Percentiles rank a stretch among this genome's conserved stretches.
These are phyloP conservation scores for Phialophora expanda DNA, from an alignment of 2,329 filamentous ascomycete genomes.

Conservation along the genomic window DNA sequence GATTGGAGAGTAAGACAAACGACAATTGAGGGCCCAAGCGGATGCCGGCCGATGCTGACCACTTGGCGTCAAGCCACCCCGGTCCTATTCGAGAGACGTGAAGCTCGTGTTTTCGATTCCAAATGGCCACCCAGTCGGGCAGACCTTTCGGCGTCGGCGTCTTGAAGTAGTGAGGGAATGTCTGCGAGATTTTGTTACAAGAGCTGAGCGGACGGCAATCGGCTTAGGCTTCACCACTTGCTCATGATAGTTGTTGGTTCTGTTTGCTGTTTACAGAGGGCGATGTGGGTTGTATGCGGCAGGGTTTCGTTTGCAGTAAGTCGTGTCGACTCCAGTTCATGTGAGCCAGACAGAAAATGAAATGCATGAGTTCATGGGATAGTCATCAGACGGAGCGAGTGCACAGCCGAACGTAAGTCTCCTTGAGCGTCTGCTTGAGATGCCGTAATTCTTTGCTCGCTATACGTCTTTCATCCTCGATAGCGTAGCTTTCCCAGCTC, in stretches of 20 bases:
- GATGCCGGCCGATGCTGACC: not conserved
- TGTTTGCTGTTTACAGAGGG: not conserved
- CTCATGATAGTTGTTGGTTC: not conserved
- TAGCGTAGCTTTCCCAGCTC: slow-evolving; percentile 59
- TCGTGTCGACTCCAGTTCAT: not conserved
- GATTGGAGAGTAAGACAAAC: not conserved
- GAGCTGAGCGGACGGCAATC: not conserved
- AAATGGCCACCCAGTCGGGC: not conserved
- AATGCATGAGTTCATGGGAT: not conserved
- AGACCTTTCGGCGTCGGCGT: not conserved
- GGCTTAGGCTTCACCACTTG: not conserved
- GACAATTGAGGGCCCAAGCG: not conserved
- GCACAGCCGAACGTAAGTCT: not conserved
- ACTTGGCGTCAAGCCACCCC: not conserved
- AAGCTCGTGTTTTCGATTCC: not conserved
- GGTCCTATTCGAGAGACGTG: not conserved
- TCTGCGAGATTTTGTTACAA: not conserved
- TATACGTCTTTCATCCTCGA: slow-evolving; percentile 44
- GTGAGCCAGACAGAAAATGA: not conserved
- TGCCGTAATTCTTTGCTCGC: slow-evolving; percentile 23
- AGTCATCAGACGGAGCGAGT: not conserved
- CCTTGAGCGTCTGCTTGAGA: slow-evolving; percentile 13
- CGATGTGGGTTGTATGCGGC: not conserved
- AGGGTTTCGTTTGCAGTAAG: not conserved
- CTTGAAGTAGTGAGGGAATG: not conserved